Conservation (phyloP, 306 rosid species). For the Mimosa bimucronata region DNA sequence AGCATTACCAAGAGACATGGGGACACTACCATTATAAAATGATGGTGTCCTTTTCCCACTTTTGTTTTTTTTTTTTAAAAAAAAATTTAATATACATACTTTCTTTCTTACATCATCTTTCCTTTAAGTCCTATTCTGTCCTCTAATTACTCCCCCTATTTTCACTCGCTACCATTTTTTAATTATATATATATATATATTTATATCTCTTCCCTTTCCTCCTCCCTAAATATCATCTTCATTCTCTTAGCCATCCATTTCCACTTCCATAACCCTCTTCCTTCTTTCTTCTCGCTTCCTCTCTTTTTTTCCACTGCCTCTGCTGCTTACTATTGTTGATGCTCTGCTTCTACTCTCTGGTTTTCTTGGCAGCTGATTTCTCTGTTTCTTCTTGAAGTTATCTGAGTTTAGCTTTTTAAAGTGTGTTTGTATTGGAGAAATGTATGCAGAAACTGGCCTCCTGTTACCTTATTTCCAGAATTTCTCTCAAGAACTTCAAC, state of each 20-base stretch:
- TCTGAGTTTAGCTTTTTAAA: slow-evolving; percentile 11
- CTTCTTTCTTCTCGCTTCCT: not conserved
- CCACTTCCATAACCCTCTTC: not conserved
- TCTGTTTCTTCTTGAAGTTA: slow-evolving; percentile 23
- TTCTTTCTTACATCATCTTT: slow-evolving; percentile 45
- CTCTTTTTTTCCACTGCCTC: too few relatives aligned
- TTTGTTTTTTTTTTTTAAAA: slow-evolving; percentile 67
- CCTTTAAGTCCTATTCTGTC: slow-evolving; percentile 32
- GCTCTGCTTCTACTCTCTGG: slow-evolving; percentile 32
- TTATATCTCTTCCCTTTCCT: slow-evolving; percentile 47
- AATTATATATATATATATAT: not conserved
- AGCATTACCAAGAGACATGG: slow-evolving; percentile 47
- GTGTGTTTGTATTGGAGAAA: slow-evolving; percentile 49
- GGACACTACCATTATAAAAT: slow-evolving; percentile 60
- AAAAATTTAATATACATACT: not conserved
- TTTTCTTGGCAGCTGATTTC: not conserved
- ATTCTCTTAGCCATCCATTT: not conserved
- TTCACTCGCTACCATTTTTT: slow-evolving; percentile 17
- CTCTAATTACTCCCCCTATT: slow-evolving; percentile 42
- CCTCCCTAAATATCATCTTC: slow-evolving; percentile 17
- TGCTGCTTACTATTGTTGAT: not conserved
- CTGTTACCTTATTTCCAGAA: slow-evolving; percentile 70
- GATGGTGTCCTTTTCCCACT: slow-evolving; percentile 59
- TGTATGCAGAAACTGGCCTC: slow-evolving; percentile 82
- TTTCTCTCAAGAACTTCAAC: slow-evolving; percentile 76